Conservation (phyloP, 2,329 filamentous ascomycete species). For the Fonsecaea nubica region DNA sequence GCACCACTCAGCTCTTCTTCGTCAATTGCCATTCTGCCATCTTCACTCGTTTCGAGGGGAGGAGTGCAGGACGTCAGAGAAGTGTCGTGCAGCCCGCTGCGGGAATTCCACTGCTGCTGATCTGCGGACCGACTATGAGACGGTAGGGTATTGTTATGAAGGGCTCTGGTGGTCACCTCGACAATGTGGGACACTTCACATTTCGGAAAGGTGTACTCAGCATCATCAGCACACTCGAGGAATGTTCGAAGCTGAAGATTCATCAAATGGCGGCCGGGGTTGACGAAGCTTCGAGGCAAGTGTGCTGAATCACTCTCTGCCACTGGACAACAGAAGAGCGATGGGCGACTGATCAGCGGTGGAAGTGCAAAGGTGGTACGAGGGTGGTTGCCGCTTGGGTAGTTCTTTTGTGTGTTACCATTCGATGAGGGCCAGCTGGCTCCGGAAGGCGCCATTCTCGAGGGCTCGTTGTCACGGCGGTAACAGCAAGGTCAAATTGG, state of each 20-base stretch:
- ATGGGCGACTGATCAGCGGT: conserved; percentile 24
- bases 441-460: not conserved
- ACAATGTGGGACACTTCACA: conserved; percentile 36
- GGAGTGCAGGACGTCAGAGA: conserved; percentile 23
- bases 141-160: conserved; percentile 18
- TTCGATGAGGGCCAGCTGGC: conserved; percentile 7
- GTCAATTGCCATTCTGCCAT: conserved; percentile 21
- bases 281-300: conserved; percentile 34
- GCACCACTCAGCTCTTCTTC: conserved; percentile 11
- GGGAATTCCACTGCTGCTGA: conserved; percentile 31
- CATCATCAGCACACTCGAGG: conserved; percentile 34
- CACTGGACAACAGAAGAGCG: conserved; percentile 34
- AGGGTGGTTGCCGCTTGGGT: not conserved
- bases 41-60: conserved; percentile 27
- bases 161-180: conserved; percentile 31
- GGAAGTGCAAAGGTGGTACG: conserved; percentile 23
- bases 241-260: conserved; percentile 34
- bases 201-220: conserved; percentile 23
- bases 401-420: conserved; percentile 10
- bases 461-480: not conserved
- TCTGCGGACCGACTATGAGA: conserved; percentile 4
- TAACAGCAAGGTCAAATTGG: not conserved
- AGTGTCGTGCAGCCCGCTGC: not conserved
- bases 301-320: conserved; percentile 29
- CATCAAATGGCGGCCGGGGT: conserved; percentile 35